Conservation (phyloP, 768 basidiomycete genomes). For the Nevesoporus exiguus region DNA sequence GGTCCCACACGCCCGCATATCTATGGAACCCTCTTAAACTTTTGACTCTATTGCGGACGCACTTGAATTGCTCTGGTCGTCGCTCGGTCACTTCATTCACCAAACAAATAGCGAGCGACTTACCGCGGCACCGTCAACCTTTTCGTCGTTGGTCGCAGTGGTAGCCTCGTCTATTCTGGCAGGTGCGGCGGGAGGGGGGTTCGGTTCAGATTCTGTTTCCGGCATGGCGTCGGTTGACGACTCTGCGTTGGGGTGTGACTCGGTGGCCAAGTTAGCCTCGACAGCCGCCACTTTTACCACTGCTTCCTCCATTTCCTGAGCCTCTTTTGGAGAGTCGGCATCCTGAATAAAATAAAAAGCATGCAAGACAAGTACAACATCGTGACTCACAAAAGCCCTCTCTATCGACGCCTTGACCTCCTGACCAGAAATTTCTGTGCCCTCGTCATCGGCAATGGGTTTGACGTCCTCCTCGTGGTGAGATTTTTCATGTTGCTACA, state of each 20-base stretch:
- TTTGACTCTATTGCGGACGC: slow-evolving; percentile 5
- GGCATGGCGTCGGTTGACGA: background rate
- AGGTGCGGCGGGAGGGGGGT: background rate
- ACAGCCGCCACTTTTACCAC: slow-evolving; percentile 3
- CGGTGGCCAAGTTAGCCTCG: background rate
- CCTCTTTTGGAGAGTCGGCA: slow-evolving; percentile 31
- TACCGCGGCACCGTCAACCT: slow-evolving; percentile 9
- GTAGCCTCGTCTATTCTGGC: background rate
- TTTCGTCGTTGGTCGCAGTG: slow-evolving; percentile 7
- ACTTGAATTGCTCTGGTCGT: background rate
- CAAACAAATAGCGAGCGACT: slow-evolving; percentile 6
- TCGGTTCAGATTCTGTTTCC: background rate
- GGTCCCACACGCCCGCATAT: slow-evolving; percentile 1
- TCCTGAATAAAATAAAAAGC: slow-evolving; percentile 18
- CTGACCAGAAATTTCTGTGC: slow-evolving; percentile 25
- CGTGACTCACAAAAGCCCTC: slow-evolving; percentile 22
- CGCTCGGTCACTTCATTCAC: slow-evolving; percentile 2
- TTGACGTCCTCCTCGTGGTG: slow-evolving; percentile 1
- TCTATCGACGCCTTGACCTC: slow-evolving; percentile 32
- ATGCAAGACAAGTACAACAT: background rate
- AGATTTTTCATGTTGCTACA: slow-evolving; percentile 20
- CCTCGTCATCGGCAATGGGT: slow-evolving; percentile 30
- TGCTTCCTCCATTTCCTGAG: slow-evolving; percentile 27
- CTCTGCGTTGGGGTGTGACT: background rate
- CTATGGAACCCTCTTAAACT: slow-evolving; percentile 8